Conservation (phyloP, 176 grass and related monocot species). For the Thinopyrum elongatum region DNA sequence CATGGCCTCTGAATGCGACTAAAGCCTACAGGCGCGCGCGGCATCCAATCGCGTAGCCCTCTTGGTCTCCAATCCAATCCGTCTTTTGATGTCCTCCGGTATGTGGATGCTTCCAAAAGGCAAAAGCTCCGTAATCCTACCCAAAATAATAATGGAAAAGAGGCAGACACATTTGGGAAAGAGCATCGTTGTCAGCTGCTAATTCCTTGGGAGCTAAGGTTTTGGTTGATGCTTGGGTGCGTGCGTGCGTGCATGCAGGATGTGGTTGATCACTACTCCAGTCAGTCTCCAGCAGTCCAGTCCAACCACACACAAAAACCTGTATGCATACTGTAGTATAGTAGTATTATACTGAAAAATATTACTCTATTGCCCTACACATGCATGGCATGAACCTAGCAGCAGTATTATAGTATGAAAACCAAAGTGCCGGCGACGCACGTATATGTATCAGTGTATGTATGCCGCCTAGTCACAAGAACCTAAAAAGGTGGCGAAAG, state of each 20-base stretch:
- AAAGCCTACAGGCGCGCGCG: slow-evolving; percentile 28
- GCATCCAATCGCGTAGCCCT: slow-evolving; percentile 23
- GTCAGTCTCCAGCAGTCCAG: neutral
- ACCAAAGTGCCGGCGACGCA: neutral
- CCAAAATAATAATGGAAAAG: slow-evolving; percentile 29
- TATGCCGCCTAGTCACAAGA: neutral
- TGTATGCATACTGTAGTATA: neutral
- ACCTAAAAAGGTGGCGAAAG: slow-evolving; percentile 37
- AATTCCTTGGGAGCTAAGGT: slow-evolving; percentile 59
- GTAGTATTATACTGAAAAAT: neutral
- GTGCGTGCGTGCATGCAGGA: neutral
- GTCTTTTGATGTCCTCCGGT: slow-evolving; percentile 32
- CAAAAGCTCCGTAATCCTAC: slow-evolving; percentile 12
- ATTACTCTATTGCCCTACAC: neutral
- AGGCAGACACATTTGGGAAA: slow-evolving; percentile 25
- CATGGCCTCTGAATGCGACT: slow-evolving; percentile 39
- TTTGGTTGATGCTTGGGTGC: neutral
- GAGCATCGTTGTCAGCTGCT: slow-evolving; percentile 29
- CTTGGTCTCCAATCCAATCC: neutral
- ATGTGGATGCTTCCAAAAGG: slow-evolving; percentile 47
- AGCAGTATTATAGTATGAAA: neutral
- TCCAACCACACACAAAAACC: neutral
- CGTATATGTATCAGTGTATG: neutral
- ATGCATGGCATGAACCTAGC: neutral
- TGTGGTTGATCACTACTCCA: neutral